Base-by-base conservation (phyloP, 2,329 filamentous ascomycete species). In the Cordyceps cicadae region DNA sequence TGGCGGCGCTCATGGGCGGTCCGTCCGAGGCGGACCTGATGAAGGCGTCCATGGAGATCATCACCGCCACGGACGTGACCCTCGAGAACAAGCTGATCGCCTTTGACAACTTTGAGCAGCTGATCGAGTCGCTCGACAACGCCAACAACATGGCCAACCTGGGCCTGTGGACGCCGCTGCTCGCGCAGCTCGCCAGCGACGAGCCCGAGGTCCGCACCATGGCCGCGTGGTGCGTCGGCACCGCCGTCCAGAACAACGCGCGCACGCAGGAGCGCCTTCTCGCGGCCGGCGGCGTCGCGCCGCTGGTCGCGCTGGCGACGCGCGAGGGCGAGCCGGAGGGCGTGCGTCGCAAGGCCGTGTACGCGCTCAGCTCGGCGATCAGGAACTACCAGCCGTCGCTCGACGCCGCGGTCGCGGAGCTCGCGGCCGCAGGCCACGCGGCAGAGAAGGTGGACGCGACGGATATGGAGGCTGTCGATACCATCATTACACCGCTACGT, bases 191-290 rank as follows among this genome's bases (percentile, higher is more conserved):
- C 15, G 78, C 80, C 54, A 81, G 87, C 68, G 79, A 82, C 12
- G 87, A 94, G 69, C 71, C 80, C 6, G 89, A 94, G 64, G 78
- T 96, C 69, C 81, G 92, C 65, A 85, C 81, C 68, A 92, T 91
- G 83, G 92, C 93, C 3, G 92, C 92, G n/a, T 96, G 91, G 90
- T 97, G 92, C 76, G 79, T 94, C 62, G 91, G 90, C 55, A 97
- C 92, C 6, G 93, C 94, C 11, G 94, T 99, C 62, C 92, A 97
- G 80, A 99, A 99, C 77, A 97, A 99, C 74, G 81, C 83, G 67
- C 88, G 87, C 71, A 87, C 85, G 55, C 94, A 99, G 76, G 90
- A 94, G 76, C 84, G 84, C 56, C 73, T 85, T 59, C 66, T 83
- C 29, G 80, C 79, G 41, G 74, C 81, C 64, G 89, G 88, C 37